Evolutionary conservation across 2,329 filamentous ascomycete species (phyloP), one percentile per base, ranked within the genome.

Genomic region (Teratosphaeria nubilosa): DNA sequence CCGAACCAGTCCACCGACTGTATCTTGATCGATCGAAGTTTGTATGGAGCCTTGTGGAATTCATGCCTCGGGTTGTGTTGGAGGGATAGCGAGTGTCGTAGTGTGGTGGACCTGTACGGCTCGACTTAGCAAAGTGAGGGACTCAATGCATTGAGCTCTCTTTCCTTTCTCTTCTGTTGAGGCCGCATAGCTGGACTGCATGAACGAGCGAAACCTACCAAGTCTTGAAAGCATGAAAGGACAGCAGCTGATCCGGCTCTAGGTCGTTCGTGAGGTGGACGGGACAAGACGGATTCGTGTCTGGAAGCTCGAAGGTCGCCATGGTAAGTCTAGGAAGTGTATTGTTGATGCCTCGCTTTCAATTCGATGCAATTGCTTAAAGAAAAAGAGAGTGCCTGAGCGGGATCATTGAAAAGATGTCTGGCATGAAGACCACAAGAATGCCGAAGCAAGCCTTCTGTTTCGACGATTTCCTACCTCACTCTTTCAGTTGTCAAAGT

Each of bases 1-100:
- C 74, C 74, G 62, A 84, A 84, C 65, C 75, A 79, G 66, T 82
- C 81, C 20, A 78, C 76, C 2, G 78, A 69, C 64, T 84, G 81
- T 32, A 84, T 72, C 4, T 80, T 74, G 63, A 85, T 80, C 20
- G 71, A 70, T 32, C 75, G 75, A 1, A 85, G 74, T 16, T 72
- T 68, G 66, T 81, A 84, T 0, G 80, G 81, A 31, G 75, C 64
- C 1, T 67, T 61, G 64, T 82, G 73, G 64, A 83, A 84, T 20
- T 77, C 75, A 63, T 84, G 80, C 7, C 67, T 63, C 13, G 72
- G 60, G 14, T 74, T 53, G 13, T 74, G 51, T 66, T 84, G 82
- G 1, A 74, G 71, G 0, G 72, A 66, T 4, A 84, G 70, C 0
- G 79, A 80, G 25, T 73, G 70, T 41, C 78, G 73, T 1, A 84